Evolutionary conservation across 495 filamentous ascomycete species (phyloP).

Genomic region (Aspergillus olivimuriae): DNA sequence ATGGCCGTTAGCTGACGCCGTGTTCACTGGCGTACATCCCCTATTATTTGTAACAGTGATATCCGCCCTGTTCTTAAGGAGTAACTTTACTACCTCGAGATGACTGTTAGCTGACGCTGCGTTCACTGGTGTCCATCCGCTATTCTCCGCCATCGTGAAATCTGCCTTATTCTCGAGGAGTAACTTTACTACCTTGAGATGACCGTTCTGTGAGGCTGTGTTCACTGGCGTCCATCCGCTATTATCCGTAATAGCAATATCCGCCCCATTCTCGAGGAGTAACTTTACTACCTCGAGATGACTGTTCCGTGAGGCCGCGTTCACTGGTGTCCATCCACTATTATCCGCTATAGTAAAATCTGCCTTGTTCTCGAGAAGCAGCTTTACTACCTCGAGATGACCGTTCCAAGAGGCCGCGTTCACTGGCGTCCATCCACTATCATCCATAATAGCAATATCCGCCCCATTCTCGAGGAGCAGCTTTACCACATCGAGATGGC

Average conservation of each 20-base stretch:
- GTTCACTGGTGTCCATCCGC: neutral
- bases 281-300: neutral
- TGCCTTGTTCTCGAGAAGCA: too few species aligned
- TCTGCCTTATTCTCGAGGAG: neutral
- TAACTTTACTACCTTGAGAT: neutral
- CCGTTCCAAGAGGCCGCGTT: neutral
- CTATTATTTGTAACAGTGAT: neutral
- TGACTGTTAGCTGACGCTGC: neutral
- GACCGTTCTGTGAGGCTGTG: neutral
- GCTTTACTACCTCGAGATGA: too few species aligned
- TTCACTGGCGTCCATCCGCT: neutral
- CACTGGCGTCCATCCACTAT: neutral
- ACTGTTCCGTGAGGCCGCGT: neutral
- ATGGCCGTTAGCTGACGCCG: neutral
- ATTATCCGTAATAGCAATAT: neutral
- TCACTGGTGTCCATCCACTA: neutral
- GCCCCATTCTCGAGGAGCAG: neutral
- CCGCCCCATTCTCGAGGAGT: neutral
- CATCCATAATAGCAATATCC: neutral
- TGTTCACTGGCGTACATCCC: neutral
- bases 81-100: neutral
- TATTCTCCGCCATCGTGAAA: neutral
- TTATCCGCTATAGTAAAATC: neutral
- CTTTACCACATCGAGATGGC: too few species aligned
- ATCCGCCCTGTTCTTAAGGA: neutral